These are phyloP conservation scores for Malus domestica DNA, from an alignment of 306 rosid genomes.

Conservation along the genomic window DNA sequence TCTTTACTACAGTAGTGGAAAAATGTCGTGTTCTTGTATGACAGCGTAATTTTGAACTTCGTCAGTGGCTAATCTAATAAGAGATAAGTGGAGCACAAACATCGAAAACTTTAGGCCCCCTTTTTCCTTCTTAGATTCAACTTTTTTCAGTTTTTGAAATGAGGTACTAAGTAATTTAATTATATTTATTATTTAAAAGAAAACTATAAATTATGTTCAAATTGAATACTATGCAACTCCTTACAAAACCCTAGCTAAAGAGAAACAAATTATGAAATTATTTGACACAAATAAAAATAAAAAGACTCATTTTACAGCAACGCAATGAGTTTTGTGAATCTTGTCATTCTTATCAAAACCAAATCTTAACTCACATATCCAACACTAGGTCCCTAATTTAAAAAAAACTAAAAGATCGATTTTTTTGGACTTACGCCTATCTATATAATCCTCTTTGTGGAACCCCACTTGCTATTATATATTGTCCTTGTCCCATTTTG, in stretches of 20 bases:
- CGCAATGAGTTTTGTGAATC: neutral
- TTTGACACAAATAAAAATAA: neutral
- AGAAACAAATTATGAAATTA: too few species aligned
- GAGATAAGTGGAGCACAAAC: neutral
- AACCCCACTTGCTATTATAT: neutral
- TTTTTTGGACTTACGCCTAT: neutral
- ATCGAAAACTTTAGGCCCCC: neutral
- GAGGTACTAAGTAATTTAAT: neutral
- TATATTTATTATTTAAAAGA: too few species aligned
- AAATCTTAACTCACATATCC: neutral
- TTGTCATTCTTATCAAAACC: neutral
- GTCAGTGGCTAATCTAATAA: too few species aligned
- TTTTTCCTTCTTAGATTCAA: neutral
- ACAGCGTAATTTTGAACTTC: fast-evolving
- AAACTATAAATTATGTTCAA: too few species aligned
- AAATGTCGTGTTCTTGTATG: fast-evolving
- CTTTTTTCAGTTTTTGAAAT: neutral
- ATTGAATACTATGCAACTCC: neutral
- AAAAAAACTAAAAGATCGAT: too few species aligned
- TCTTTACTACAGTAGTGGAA: too few species aligned
- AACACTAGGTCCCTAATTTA: neutral
- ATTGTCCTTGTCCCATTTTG: neutral
- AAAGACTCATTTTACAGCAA: too few species aligned
- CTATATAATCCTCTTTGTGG: neutral
- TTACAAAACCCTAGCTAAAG: neutral